These are phyloP conservation scores for Xylaria digitata DNA, from an alignment of 2,329 filamentous ascomycete species.

Conservation along the genomic window DNA sequence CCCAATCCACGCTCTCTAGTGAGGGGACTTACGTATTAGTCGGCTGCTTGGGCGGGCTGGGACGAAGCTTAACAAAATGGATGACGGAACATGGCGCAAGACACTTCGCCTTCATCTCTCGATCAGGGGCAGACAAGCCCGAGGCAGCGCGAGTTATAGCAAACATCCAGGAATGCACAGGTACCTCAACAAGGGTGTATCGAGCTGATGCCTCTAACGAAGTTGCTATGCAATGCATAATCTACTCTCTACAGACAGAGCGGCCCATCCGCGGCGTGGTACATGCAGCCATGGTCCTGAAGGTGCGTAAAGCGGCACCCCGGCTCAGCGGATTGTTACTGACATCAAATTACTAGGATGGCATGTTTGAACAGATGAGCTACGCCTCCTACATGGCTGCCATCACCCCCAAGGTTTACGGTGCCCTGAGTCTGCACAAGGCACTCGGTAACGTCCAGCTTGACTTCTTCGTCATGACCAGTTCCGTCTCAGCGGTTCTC, in stretches of 20 bases:
- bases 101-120: slow-evolving; percentile 50
- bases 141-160: slow-evolving; percentile 41
- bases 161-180: slow-evolving; percentile 21
- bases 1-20: slow-evolving; percentile 23
- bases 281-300: slow-evolving; percentile 45
- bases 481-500: slow-evolving; percentile 42
- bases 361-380: slow-evolving; percentile 37
- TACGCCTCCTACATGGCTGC: slow-evolving; percentile 24
- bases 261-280: slow-evolving; percentile 44
- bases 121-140: slow-evolving; percentile 45
- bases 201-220: slow-evolving; percentile 30
- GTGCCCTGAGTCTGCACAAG: slow-evolving; percentile 37
- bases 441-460: slow-evolving; percentile 32
- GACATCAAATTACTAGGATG: slow-evolving; percentile 29
- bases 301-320: slow-evolving; percentile 15
- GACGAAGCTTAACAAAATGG: slow-evolving; percentile 51
- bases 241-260: slow-evolving; percentile 28
- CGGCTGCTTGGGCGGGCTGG: slow-evolving; percentile 53
- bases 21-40: slow-evolving; percentile 49
- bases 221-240: slow-evolving; percentile 25
- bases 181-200: slow-evolving; percentile 25
- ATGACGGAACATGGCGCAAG: slow-evolving; percentile 50
- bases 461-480: slow-evolving; percentile 45
- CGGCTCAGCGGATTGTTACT: slow-evolving; percentile 9
- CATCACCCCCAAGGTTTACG: slow-evolving; percentile 38